Evolutionary conservation across 164 flowering plant species (phyloP).

Genomic region (Piper longum): DNA sequence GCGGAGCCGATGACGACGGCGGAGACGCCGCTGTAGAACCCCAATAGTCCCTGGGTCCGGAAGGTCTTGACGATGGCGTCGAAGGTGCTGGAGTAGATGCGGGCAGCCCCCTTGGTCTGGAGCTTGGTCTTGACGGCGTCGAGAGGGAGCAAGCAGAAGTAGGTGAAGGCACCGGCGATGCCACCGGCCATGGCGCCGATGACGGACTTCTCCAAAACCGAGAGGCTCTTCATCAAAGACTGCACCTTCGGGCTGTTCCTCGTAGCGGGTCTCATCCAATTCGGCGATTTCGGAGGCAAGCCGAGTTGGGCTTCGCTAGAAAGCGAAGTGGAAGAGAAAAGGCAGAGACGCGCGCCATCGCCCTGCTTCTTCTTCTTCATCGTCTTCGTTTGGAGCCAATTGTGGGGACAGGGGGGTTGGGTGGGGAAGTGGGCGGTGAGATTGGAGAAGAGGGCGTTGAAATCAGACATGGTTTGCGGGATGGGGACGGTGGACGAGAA

Average conservation of each 20-base stretch:
- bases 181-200: conserved; percentile 83
- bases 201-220: conserved; percentile 56
- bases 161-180: conserved; percentile 86
- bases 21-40: conserved; percentile 86
- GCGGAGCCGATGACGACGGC: conserved; percentile 89
- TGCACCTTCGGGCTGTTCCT: conserved; percentile 18
- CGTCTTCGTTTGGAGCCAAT: not conserved
- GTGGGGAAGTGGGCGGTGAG: conserved; percentile 18
- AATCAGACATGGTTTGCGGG: conserved; percentile 9
- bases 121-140: conserved; percentile 92
- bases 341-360: conserved; percentile 4
- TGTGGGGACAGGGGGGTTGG: conserved; percentile 6
- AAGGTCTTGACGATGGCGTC: conserved; percentile 79
- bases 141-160: conserved; percentile 73
- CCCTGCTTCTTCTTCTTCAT: not conserved
- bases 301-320: conserved; percentile 3
- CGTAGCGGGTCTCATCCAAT: conserved; percentile 21
- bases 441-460: conserved; percentile 20
- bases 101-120: conserved; percentile 67
- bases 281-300: conserved; percentile 9
- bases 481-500: conserved; percentile 5
- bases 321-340: conserved; percentile 21
- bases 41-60: conserved; percentile 51
- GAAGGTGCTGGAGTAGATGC: conserved; percentile 44
- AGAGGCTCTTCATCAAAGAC: conserved; percentile 28